These are phyloP conservation scores for Saccharomycopsis sp. DNA, from an alignment of 805 yeast species.

Conservation along the genomic window DNA sequence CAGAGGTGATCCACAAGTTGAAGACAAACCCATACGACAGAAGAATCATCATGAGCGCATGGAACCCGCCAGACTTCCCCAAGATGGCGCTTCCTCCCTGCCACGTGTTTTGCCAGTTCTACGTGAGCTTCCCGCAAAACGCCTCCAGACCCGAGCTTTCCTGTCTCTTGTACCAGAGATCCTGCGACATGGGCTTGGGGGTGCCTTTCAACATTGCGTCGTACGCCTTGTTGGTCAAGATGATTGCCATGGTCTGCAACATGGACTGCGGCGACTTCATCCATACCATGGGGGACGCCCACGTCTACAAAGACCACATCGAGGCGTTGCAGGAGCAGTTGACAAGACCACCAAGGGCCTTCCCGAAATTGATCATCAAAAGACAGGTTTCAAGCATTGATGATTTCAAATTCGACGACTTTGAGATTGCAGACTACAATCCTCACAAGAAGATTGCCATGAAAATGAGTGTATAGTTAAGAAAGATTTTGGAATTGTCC, in stretches of 20 bases:
- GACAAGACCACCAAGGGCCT: constrained; percentile 60
- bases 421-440: constrained; percentile 67
- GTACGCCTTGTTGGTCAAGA: constrained; percentile 81
- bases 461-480: constrained; percentile 98
- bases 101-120: constrained; percentile 93
- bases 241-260: constrained; percentile 93
- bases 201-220: constrained; percentile 98
- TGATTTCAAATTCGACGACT: constrained; percentile 83
- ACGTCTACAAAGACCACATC: constrained; percentile 86
- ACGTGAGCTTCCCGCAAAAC: constrained; percentile 70
- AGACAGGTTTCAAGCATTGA: constrained; percentile 67
- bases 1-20: constrained; percentile 66
- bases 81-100: constrained; percentile 98
- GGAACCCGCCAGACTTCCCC: constrained; percentile 95
- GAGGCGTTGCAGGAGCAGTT: constrained; percentile 83
- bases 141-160: constrained; percentile 58
- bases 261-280: constrained; percentile 94
- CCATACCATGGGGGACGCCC: constrained; percentile 96
- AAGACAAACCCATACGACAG: constrained; percentile 90
- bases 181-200: constrained; percentile 99
- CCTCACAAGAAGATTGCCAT: constrained; percentile 81
- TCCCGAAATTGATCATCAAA: constrained; percentile 70
- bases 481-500: no score
- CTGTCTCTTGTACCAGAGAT: constrained; percentile 87
- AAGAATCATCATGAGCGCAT: constrained; percentile 88